Base-by-base conservation (phyloP, 495 filamentous ascomycete genomes). In the Penicillium steckii region DNA sequence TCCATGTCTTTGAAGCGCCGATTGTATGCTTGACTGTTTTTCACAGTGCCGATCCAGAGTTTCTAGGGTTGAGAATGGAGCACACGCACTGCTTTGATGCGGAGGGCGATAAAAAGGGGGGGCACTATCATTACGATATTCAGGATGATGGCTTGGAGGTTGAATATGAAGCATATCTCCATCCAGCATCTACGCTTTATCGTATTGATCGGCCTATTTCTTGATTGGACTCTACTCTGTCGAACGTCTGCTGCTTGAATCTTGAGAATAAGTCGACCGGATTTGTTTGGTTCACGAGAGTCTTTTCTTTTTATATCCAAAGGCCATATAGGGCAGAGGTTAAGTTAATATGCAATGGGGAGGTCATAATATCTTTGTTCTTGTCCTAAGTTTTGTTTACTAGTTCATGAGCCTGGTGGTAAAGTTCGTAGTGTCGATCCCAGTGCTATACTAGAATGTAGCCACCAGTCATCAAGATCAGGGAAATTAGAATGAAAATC, bases 11-110 rank as follows among this genome's bases (percentile, higher is more conserved):
- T 29, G 56, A 61, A 0, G 64, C 66, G 0, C 69, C 71, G 3
- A 42, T 74, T 10, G 67, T 72, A 0, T 74, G 73, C 48, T 46
- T 74, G 44, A 62, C 57, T 26, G 68, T 72, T 1, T 61, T 76
- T 46, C 73, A 76, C 57, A 69, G 67, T 32, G 53, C 59, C 33
- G 68, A 74, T 56, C 62, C 65, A 0, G 56, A 64, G 35, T 59
- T 60, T 1, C 23, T 72, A 54, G 64, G 59, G 0, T 46, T 74
- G 46, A 57, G 71, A 30, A 70, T 74, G 59, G 73, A 76, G 43
- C 73, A 76, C 58, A 74, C 71, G 29, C 73, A 76, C 57, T 71
- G 71, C 18, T 75, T 73, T 55, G 61, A 67, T n/a, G 18, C 48
- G 7, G 51, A 59, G n/a, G 59, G 62, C 15, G 27, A 49, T 41